Evolutionary conservation across 148 eudicot species (phyloP).

Genomic region (Persicaria tinctoria): DNA sequence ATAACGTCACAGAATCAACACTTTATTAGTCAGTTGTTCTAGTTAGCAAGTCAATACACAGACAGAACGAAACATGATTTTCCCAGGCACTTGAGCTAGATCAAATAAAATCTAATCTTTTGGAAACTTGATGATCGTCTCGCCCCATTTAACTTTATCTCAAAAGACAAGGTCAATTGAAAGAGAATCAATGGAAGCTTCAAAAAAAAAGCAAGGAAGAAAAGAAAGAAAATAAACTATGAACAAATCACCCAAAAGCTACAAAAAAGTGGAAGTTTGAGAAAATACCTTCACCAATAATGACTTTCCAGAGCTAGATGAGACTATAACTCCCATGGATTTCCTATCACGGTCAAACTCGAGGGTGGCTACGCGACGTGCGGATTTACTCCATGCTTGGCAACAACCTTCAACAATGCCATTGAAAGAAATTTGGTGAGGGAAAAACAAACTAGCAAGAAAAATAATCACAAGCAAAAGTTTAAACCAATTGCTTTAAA

Average conservation of each 20-base stretch:
- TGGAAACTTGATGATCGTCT: too few relatives aligned
- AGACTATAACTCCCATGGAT: conserved; percentile 68
- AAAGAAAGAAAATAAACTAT: not conserved
- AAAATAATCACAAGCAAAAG: not conserved
- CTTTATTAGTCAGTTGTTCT: not conserved
- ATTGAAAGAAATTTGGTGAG: conserved; percentile 6
- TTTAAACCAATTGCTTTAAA: not conserved
- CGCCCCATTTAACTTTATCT: too few relatives aligned
- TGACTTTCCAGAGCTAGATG: conserved; percentile 48
- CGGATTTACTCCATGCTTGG: conserved; percentile 40
- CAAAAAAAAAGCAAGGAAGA: not conserved
- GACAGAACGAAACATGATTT: not conserved
- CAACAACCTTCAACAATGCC: conserved; percentile 41
- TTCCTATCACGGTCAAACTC: conserved; percentile 84
- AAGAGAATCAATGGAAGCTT: not conserved
- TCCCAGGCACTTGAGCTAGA: not conserved
- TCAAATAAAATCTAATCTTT: too few relatives aligned
- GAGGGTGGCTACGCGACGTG: conserved; percentile 61
- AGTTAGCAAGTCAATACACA: not conserved
- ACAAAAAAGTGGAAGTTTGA: not conserved
- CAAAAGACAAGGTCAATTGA: not conserved
- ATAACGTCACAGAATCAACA: not conserved
- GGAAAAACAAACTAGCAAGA: not conserved
- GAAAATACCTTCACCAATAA: conserved; percentile 61
- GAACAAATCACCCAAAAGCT: not conserved